These are phyloP conservation scores for Lachnellula hyalina DNA, from an alignment of 2,329 filamentous ascomycete species.

Conservation along the genomic window DNA sequence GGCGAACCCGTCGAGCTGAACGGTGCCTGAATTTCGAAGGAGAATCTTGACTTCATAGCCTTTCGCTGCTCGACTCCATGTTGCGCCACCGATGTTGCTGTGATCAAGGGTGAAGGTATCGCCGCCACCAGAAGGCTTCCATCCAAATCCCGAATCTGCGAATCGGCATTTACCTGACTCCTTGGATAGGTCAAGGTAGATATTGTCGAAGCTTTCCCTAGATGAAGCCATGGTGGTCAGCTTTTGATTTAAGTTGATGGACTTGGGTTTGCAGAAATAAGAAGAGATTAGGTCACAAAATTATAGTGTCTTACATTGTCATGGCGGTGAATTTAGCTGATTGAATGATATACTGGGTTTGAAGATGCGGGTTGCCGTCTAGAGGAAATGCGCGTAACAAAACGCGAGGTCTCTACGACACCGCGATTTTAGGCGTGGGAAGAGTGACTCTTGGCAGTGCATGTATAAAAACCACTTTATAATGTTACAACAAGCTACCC, in stretches of 20 bases:
- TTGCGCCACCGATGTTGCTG: slow-evolving; percentile 76
- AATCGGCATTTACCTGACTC: slow-evolving; percentile 90
- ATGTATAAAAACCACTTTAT: neutral
- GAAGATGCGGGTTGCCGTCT: neutral
- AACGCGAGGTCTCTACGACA: neutral
- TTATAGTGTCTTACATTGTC: neutral
- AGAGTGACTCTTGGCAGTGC: neutral
- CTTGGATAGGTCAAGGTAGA: slow-evolving; percentile 92
- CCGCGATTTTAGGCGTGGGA: neutral
- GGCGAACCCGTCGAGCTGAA: slow-evolving; percentile 92
- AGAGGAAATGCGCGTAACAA: neutral
- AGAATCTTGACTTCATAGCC: slow-evolving; percentile 93
- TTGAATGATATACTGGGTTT: neutral
- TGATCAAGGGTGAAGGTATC: slow-evolving; percentile 92
- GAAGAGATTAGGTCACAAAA: neutral
- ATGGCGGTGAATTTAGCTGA: neutral
- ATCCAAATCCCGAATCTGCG: slow-evolving; percentile 88
- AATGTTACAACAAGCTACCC: no score
- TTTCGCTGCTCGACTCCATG: slow-evolving; percentile 91
- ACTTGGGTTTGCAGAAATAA: neutral
- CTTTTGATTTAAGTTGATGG: neutral
- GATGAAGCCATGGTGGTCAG: neutral
- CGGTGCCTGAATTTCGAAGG: slow-evolving; percentile 75
- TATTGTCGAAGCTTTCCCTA: slow-evolving; percentile 92
- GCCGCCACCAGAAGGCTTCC: slow-evolving; percentile 83